Evolutionary conservation across 805 yeast species (phyloP).

Genomic region (Scheffersomyces spartinae): DNA sequence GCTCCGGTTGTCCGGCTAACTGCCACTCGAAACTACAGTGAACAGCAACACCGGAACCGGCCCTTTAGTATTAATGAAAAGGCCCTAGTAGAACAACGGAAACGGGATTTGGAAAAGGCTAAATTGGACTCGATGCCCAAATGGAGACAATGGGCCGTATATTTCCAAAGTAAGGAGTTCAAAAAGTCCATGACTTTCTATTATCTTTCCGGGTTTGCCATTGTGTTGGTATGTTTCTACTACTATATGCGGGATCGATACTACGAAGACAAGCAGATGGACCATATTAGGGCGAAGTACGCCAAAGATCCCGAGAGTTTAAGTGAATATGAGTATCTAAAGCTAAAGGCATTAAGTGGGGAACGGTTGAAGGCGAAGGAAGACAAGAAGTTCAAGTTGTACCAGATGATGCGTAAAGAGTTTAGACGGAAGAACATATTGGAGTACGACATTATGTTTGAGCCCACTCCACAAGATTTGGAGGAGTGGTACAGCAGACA

Average conservation of each 20-base stretch:
- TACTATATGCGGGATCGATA: conserved; percentile 58
- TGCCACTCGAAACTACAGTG: too few species aligned
- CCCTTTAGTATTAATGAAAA: too few species aligned
- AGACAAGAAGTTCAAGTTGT: conserved; percentile 44
- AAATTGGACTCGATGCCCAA: too few species aligned
- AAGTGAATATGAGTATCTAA: conserved; percentile 53
- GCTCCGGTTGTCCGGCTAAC: too few species aligned
- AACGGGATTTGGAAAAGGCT: too few species aligned
- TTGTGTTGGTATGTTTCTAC: conserved; percentile 47
- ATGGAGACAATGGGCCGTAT: conserved; percentile 29
- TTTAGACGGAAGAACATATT: conserved; percentile 27
- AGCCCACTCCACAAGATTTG: conserved; percentile 30
- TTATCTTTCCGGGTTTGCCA: conserved; percentile 47
- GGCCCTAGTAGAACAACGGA: too few species aligned
- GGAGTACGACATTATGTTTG: conserved; percentile 20
- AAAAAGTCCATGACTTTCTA: conserved; percentile 52
- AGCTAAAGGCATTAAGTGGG: conserved; percentile 45
- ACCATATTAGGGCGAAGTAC: conserved; percentile 26
- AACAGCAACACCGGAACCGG: too few species aligned
- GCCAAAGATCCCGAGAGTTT: conserved; percentile 23
- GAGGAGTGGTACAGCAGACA: conserved; percentile 30
- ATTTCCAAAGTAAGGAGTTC: conserved; percentile 41
- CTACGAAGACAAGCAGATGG: conserved; percentile 51
- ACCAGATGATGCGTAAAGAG: conserved; percentile 41
- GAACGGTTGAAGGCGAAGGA: conserved; percentile 58